A percentile compares a stretch with the other conserved stretches of the same genome.
These are phyloP conservation scores for Aspergillus piperis DNA, from an alignment of 2,329 filamentous ascomycete species.

Conservation along the genomic window DNA sequence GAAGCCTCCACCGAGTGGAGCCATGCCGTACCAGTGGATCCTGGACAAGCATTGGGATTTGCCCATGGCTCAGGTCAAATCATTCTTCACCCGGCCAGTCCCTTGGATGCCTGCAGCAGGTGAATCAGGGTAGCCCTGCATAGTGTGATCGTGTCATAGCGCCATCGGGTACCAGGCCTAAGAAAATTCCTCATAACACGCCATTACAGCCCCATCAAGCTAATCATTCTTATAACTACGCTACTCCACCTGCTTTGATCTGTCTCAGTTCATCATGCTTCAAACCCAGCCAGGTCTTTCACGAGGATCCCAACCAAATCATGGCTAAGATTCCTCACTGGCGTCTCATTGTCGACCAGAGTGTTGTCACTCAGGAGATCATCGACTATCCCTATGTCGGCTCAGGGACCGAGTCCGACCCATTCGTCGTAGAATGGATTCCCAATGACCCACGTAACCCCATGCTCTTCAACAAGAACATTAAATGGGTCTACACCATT, in stretches of 20 bases:
- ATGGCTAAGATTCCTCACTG: slow-evolving; percentile 36
- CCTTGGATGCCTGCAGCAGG: not conserved
- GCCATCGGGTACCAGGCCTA: not conserved
- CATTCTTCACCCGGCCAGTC: not conserved
- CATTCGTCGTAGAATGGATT: slow-evolving; percentile 46
- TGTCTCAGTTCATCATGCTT: not conserved
- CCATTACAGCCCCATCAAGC: not conserved
- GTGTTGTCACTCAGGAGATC: slow-evolving; percentile 38
- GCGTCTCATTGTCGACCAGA: slow-evolving; percentile 35
- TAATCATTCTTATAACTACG: not conserved
- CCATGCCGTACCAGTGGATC: not conserved
- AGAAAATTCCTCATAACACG: not conserved
- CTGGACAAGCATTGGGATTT: not conserved
- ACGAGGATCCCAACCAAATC: not conserved
- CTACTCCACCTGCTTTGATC: not conserved
- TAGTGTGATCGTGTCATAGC: not conserved
- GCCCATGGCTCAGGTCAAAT: not conserved
- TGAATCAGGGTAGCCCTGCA: not conserved
- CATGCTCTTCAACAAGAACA: slow-evolving; percentile 33
- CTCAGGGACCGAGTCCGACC: slow-evolving; percentile 45
- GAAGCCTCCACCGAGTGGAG: not conserved
- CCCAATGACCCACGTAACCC: slow-evolving; percentile 47
- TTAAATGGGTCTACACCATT: slow-evolving; percentile 46
- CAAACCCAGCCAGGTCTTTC: not conserved
- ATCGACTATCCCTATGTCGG: slow-evolving; percentile 37